Evolutionary conservation across 176 grass and related monocot genomes (phyloP), one percentile per base, ranked within the genome.

Genomic region (Bonia amplexicaulis): DNA sequence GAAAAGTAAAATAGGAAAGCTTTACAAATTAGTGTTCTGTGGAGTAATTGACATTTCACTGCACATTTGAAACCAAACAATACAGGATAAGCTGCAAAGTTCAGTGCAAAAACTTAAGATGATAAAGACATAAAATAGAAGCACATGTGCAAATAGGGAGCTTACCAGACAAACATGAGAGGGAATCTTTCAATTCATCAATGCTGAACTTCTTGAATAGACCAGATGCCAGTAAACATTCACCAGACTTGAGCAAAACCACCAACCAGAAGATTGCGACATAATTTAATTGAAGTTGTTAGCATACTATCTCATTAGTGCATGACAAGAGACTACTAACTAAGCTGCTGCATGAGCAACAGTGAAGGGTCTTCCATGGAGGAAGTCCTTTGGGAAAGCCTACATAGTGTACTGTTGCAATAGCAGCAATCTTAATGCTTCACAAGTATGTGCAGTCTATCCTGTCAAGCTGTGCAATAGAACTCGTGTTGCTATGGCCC

Each of bases 231-330:
- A 78, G 57, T 35, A 37, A 33, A 79, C 54, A 53, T 74, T 12
- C 55, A 82, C 65, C 44, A 46, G 47, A 67, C 71, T 71, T 65
- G 6, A 23, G 37, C 23, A 58, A 47, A 77, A 58, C 73, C 79
- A 78, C 58, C 77, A 69, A 58, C 72, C 54, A 86, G 55, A 85
- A 40, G 81, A 84, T 27, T 59, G 68, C 13, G 48, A 74, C n/a
- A 84, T 25, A 71, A 83, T 59, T 82, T 73, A 84, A 84, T 84
- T 44, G 16, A 33, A 17, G 59, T 66, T 66, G 75, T 13, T 73
- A 54, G 66, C 47, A 63, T 69, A 70, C 52, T 44, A 27, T 62
- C 52, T 42, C 77, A 45, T 76, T 49, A 85, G 9, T 76, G 49
- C 47, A 85, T 59, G 51, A 61, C 55, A 45, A 49, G 60, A 69